Evolutionary conservation across 2,329 filamentous ascomycete species (phyloP).

Genomic region (Chlorencoelia australis): DNA sequence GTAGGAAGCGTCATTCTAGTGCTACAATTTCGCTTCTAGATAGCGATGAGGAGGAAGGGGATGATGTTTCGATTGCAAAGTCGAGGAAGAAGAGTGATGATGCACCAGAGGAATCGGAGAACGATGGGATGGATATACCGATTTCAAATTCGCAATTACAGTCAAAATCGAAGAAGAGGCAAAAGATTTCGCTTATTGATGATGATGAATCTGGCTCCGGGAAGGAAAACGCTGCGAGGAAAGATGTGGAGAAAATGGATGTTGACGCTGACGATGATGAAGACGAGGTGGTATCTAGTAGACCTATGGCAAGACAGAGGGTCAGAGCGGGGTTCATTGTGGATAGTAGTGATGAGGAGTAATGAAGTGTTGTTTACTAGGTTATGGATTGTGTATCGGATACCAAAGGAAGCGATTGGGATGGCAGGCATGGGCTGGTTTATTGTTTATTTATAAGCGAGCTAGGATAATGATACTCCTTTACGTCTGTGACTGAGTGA

Average conservation of each 20-base stretch:
- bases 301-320: conserved; percentile 24
- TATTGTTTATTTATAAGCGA: too few species aligned
- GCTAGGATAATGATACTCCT: too few species aligned
- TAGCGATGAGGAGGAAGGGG: conserved; percentile 24
- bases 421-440: too few species aligned
- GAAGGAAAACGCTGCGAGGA: conserved; percentile 14
- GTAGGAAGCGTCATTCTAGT: conserved; percentile 10
- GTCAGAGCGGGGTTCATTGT: conserved; percentile 45
- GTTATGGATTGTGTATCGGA: not conserved
- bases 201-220: conserved; percentile 14
- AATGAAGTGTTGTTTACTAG: conserved; percentile 5
- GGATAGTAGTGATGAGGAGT: conserved; percentile 45
- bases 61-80: conserved; percentile 16
- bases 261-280: conserved; percentile 30
- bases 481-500: too few species aligned
- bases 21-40: conserved; percentile 16
- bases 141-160: conserved; percentile 30
- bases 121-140: conserved; percentile 29
- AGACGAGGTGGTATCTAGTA: conserved; percentile 30
- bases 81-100: conserved; percentile 8
- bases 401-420: too few species aligned
- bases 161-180: conserved; percentile 32
- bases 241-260: conserved; percentile 8
- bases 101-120: conserved; percentile 25
- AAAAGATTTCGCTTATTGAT: conserved; percentile 27